These are phyloP conservation scores for Stemphylium vesicarium DNA, from an alignment of 2,329 filamentous ascomycete species.

Conservation along the genomic window DNA sequence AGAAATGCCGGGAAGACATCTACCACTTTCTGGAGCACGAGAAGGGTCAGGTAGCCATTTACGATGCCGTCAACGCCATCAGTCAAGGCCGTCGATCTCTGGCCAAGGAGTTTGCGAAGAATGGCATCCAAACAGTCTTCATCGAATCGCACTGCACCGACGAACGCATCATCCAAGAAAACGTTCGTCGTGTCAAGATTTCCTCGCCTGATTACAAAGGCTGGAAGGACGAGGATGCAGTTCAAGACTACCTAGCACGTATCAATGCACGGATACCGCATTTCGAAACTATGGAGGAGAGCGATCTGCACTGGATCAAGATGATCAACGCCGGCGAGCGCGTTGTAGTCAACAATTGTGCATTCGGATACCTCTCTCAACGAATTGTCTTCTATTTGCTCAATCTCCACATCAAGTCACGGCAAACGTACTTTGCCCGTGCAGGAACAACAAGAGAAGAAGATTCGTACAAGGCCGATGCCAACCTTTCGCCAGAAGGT, in stretches of 20 bases:
- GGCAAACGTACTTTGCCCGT: slow-evolving; percentile 90
- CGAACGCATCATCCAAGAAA: slow-evolving; percentile 91
- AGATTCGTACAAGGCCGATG: slow-evolving; percentile 91
- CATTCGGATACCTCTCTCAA: slow-evolving; percentile 94
- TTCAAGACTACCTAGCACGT: slow-evolving; percentile 85
- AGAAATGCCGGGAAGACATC: slow-evolving; percentile 96
- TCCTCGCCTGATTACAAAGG: slow-evolving; percentile 95
- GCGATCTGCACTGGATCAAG: slow-evolving; percentile 95
- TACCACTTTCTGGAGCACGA: slow-evolving; percentile 96
- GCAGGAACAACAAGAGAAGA: slow-evolving; percentile 86
- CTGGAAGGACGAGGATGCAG: slow-evolving; percentile 91
- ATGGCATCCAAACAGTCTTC: slow-evolving; percentile 94
- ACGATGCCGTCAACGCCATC: slow-evolving; percentile 95
- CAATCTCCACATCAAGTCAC: slow-evolving; percentile 94
- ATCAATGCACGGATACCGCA: slow-evolving; percentile 93
- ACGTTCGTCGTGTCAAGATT: slow-evolving; percentile 96
- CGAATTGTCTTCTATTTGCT: slow-evolving; percentile 98
- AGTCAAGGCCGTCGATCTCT: slow-evolving; percentile 80
- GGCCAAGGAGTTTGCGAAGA: slow-evolving; percentile 96
- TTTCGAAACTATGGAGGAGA: slow-evolving; percentile 95
- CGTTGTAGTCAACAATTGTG: slow-evolving; percentile 95
- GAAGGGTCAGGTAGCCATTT: slow-evolving; percentile 97
- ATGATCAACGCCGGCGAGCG: slow-evolving; percentile 98
- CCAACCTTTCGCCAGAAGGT: slow-evolving; percentile 80
- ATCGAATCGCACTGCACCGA: slow-evolving; percentile 96